Conservation (phyloP, 2,329 filamentous ascomycete genomes). For the Alternaria sp. region DNA sequence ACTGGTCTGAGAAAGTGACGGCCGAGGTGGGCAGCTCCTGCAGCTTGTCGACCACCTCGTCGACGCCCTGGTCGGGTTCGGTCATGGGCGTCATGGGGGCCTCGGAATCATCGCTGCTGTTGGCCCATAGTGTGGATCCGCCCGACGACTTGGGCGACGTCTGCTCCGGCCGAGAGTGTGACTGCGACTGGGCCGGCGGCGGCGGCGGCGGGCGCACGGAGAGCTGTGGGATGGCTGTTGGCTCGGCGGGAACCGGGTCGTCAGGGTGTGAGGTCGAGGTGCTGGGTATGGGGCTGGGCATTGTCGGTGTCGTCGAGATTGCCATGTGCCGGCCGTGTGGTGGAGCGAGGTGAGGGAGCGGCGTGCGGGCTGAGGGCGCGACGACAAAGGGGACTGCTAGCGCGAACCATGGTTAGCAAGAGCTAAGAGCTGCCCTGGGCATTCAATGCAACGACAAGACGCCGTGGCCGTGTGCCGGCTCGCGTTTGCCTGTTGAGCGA, state of each 20-base stretch:
- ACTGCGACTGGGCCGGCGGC: constrained; percentile 24
- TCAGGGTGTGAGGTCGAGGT: constrained; percentile 57
- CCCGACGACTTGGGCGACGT: constrained; percentile 53
- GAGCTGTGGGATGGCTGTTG: constrained; percentile 47
- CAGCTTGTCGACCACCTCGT: constrained; percentile 56
- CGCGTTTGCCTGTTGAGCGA: constrained; percentile 9
- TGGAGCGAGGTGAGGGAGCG: constrained; percentile 17
- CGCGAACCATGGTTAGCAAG: constrained; percentile 42
- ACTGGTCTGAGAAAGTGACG: constrained; percentile 49
- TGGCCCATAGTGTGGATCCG: constrained; percentile 53
- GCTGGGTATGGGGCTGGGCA: constrained; percentile 49
- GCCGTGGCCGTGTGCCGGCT: constrained; percentile 4
- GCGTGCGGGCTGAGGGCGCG: constrained; percentile 27
- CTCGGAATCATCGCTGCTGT: constrained; percentile 55
- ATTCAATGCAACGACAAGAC: constrained; percentile 2
- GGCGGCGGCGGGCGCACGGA: constrained; percentile 19
- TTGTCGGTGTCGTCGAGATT: constrained; percentile 27
- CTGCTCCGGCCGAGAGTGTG: constrained; percentile 39
- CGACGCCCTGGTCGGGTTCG: constrained; percentile 52
- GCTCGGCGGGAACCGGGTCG: constrained; percentile 58
- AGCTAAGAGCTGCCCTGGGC: constrained; percentile 23
- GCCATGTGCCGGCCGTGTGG: constrained; percentile 34
- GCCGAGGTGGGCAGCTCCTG: constrained; percentile 49
- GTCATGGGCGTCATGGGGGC: constrained; percentile 56
- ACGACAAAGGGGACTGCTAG: constrained; percentile 36